Evolutionary conservation across 306 rosid species (phyloP).

Genomic region (Quercus variabilis): DNA sequence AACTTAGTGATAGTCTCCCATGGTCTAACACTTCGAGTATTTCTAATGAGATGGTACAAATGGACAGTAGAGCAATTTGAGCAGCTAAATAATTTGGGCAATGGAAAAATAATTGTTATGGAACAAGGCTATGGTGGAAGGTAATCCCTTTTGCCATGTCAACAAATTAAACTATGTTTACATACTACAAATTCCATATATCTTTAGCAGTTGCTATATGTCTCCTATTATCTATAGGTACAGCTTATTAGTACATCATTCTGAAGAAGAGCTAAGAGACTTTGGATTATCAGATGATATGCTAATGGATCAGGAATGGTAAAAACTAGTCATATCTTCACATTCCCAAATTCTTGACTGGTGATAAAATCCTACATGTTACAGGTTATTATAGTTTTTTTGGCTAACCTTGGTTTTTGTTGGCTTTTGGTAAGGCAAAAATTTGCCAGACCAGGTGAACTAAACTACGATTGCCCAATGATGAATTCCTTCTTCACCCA

Average conservation of each 20-base stretch:
- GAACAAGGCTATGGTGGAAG: slow-evolving; percentile 84
- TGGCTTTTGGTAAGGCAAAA: slow-evolving; percentile 60
- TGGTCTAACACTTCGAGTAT: slow-evolving; percentile 81
- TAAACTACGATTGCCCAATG: slow-evolving; percentile 83
- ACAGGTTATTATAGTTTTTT: not conserved
- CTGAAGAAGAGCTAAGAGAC: slow-evolving; percentile 56
- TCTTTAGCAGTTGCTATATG: no score
- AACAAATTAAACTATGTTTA: not conserved
- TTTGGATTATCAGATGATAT: slow-evolving; percentile 86
- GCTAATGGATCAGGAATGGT: slow-evolving; percentile 85
- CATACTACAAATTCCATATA: not conserved
- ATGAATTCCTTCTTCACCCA: slow-evolving; percentile 79
- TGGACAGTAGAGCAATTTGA: slow-evolving; percentile 89
- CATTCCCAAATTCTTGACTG: not conserved
- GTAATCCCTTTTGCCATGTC: slow-evolving; percentile 17
- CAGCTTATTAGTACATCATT: slow-evolving; percentile 61
- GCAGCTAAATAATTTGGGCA: slow-evolving; percentile 55
- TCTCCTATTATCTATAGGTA: slow-evolving; percentile 39
- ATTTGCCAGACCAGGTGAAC: slow-evolving; percentile 71
- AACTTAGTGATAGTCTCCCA: slow-evolving; percentile 81
- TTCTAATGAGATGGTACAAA: slow-evolving; percentile 92
- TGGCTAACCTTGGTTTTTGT: not conserved
- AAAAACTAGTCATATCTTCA: not conserved
- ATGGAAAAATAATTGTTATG: slow-evolving; percentile 71
- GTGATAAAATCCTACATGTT: not conserved